Conservation (phyloP, 306 rosid species). For the Albizia julibrissin region DNA sequence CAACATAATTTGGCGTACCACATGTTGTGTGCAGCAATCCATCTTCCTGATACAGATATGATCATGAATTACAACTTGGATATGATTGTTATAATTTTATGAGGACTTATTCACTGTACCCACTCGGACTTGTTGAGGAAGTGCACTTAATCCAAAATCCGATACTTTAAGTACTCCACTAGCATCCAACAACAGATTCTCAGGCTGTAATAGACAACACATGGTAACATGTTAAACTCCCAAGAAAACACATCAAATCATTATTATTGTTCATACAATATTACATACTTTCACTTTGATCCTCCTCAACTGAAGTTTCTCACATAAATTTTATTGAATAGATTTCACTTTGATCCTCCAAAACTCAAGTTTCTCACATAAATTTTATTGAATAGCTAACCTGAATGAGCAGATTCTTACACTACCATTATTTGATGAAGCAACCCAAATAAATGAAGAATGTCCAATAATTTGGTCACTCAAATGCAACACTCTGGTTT, state of each 20-base stretch:
- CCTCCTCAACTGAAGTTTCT: not conserved
- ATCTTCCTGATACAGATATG: constrained; percentile 59
- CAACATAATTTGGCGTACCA: constrained; percentile 97
- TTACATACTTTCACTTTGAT: not conserved
- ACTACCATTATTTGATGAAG: not conserved
- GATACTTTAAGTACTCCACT: constrained; percentile 82
- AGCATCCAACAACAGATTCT: constrained; percentile 82
- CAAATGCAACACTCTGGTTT: not conserved
- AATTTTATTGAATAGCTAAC: not conserved
- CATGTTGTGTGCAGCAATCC: constrained; percentile 96
- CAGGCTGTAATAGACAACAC: constrained; percentile 65
- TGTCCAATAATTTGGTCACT: not conserved
- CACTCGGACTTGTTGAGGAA: constrained; percentile 95
- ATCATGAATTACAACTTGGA: constrained; percentile 25
- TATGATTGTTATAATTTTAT: not conserved
- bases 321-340: not conserved
- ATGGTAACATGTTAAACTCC: constrained; percentile 29
- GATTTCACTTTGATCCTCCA: not conserved
- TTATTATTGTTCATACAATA: not conserved
- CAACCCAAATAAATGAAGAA: not conserved
- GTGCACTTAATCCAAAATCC: constrained; percentile 95
- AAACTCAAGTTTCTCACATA: not conserved
- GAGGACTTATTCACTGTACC: constrained; percentile 40
- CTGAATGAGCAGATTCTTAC: not conserved
- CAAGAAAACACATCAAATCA: not conserved